Evolutionary conservation across 1,139 yeast genomes (phyloP).

Genomic region (Yamadazyma sp.): DNA sequence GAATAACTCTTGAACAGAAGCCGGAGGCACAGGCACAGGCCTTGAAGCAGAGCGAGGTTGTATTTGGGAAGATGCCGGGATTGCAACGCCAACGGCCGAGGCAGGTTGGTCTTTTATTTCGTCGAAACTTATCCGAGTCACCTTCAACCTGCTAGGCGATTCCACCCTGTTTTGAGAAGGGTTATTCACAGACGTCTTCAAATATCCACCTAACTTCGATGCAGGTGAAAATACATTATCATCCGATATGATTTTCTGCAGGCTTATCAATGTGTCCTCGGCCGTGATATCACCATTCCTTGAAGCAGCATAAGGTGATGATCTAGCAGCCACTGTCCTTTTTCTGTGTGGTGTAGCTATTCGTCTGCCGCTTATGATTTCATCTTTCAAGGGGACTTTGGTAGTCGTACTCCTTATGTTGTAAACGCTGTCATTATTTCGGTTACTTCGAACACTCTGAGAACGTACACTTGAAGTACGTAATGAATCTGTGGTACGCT

Average conservation of each 20-base stretch:
- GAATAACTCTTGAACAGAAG: too few relatives aligned
- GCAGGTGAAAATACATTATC: slow-evolving; percentile 23
- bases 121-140: slow-evolving; percentile 3
- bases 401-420: slow-evolving; percentile 17
- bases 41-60: too few relatives aligned
- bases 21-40: too few relatives aligned
- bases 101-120: background rate
- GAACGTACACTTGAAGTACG: slow-evolving; percentile 5
- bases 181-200: slow-evolving; percentile 6
- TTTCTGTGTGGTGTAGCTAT: slow-evolving; percentile 11
- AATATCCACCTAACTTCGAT: slow-evolving; percentile 4
- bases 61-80: background rate
- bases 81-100: background rate
- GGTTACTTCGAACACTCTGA: background rate
- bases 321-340: background rate
- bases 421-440: background rate
- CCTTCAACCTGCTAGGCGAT: slow-evolving; percentile 4
- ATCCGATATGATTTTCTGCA: slow-evolving; percentile 21
- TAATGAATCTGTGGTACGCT: slow-evolving; percentile 5
- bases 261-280: slow-evolving; percentile 18
- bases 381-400: slow-evolving; percentile 21
- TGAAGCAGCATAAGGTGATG: slow-evolving; percentile 1
- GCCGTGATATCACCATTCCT: background rate
- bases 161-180: background rate
- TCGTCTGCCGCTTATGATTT: slow-evolving; percentile 1